These are phyloP conservation scores for Gymnopus androsaceus DNA, from an alignment of 1,284 basidiomycete genomes.

Conservation along the genomic window DNA sequence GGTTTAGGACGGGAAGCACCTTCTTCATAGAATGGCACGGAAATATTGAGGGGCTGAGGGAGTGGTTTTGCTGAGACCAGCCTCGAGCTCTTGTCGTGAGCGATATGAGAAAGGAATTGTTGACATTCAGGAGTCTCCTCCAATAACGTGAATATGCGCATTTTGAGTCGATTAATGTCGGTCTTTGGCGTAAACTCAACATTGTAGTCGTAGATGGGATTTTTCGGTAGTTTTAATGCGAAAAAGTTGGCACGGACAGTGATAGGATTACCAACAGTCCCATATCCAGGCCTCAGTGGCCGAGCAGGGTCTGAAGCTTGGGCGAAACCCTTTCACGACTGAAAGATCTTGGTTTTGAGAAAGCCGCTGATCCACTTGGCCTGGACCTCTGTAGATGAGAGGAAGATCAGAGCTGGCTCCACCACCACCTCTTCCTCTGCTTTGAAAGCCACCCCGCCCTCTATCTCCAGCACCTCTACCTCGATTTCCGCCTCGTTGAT, in stretches of 20 bases:
- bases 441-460: background rate
- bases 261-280: constrained; percentile 54
- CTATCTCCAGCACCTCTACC: background rate
- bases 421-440: constrained; percentile 22
- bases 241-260: constrained; percentile 72
- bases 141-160: constrained; percentile 60
- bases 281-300: constrained; percentile 68
- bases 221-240: constrained; percentile 50
- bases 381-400: constrained; percentile 44
- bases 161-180: constrained; percentile 47
- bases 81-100: constrained; percentile 62
- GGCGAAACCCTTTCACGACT: constrained; percentile 44
- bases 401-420: constrained; percentile 31
- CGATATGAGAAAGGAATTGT: constrained; percentile 48
- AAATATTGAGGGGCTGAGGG: constrained; percentile 55
- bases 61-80: constrained; percentile 58
- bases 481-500: background rate
- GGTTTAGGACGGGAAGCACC: constrained; percentile 45
- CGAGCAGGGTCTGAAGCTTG: constrained; percentile 39
- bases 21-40: constrained; percentile 55
- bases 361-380: constrained; percentile 47
- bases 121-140: constrained; percentile 46
- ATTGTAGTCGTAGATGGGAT: constrained; percentile 59
- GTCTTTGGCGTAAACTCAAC: constrained; percentile 57
- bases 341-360: constrained; percentile 35